Evolutionary conservation across 1,139 yeast genomes (phyloP), one percentile per base, ranked within the genome.

Genomic region (Taphrina flavorubra): DNA sequence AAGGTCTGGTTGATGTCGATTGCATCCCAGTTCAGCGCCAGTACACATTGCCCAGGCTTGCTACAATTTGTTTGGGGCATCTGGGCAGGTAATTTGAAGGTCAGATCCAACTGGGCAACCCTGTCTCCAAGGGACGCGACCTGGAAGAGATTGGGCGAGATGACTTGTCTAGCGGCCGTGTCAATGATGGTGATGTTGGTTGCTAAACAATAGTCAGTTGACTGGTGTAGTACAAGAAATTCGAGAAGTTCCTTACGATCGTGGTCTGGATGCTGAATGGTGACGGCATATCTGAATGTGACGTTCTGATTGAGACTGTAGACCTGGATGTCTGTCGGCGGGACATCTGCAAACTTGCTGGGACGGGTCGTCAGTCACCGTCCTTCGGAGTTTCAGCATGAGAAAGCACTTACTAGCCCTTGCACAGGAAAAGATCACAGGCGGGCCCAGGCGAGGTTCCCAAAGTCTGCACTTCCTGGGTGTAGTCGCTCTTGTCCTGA

Each of bases 11-110:
- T 53, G 20, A 53, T 53, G 42, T 53, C 58, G 25, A 53, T 25
- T 36, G 58, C 58, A 14, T 53, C 58, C 58, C 58, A 53, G 4
- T 53, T 53, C 42, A 53, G 58, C 10, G 58, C 58, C 11, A 53
- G 42, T 25, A 53, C 42, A 53, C 58, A 53, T 8, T 53, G 20
- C 11, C 58, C 58, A 14, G 58, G 58, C 34, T 31, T 53, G 18
- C 11, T 10, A 25, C 58, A 53, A 14, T 53, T 53, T 2, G 44
- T 42, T 37, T 13, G 25, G 14, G 58, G 58, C 34, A 53, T n/a
- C 25, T 53, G 58, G n/a, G 40, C 42, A 8, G 58, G 58, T 42
- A 36, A 34, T 7, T 53, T 53, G 44, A 53, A 53, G 42, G 14
- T 53, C 42, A 53, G 20, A 53, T 53, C 58, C 14, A 53, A 42